Conservation (phyloP, 345 rosid genomes). For the Murraya paniculata region DNA sequence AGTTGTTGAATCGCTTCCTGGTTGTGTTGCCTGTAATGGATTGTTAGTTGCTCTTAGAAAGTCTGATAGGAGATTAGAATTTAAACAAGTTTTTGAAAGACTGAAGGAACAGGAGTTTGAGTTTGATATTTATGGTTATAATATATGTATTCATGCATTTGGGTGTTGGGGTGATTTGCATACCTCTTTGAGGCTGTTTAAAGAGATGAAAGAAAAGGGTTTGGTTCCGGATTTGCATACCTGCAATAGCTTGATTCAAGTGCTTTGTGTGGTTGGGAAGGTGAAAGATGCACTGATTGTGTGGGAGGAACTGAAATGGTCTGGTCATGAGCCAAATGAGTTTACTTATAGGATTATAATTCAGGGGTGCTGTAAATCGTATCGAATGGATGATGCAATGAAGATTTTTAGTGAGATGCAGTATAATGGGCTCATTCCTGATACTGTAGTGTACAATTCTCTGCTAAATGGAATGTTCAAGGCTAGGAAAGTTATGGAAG, state of each 20-base stretch:
- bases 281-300: constrained; percentile 69
- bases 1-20: constrained; percentile 39
- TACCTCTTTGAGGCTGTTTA: constrained; percentile 60
- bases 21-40: constrained; percentile 56
- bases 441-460: constrained; percentile 63
- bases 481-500: constrained; percentile 77
- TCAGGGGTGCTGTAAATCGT: constrained; percentile 78
- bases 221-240: constrained; percentile 73
- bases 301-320: constrained; percentile 72
- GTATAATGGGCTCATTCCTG: constrained; percentile 60
- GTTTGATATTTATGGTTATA: constrained; percentile 68
- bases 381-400: constrained; percentile 63
- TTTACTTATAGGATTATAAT: constrained; percentile 64
- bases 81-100: constrained; percentile 44
- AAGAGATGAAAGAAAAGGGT: constrained; percentile 70
- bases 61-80: constrained; percentile 56
- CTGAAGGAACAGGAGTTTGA: constrained; percentile 49
- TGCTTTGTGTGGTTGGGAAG: constrained; percentile 68
- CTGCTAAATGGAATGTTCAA: constrained; percentile 76
- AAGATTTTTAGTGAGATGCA: constrained; percentile 71
- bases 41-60: constrained; percentile 65
- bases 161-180: constrained; percentile 83
- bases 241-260: constrained; percentile 80
- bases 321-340: constrained; percentile 84
- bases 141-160: constrained; percentile 79